Base-by-base conservation (phyloP, 352 stramenopile species). In the Thalassiosira livingstoniorum region DNA sequence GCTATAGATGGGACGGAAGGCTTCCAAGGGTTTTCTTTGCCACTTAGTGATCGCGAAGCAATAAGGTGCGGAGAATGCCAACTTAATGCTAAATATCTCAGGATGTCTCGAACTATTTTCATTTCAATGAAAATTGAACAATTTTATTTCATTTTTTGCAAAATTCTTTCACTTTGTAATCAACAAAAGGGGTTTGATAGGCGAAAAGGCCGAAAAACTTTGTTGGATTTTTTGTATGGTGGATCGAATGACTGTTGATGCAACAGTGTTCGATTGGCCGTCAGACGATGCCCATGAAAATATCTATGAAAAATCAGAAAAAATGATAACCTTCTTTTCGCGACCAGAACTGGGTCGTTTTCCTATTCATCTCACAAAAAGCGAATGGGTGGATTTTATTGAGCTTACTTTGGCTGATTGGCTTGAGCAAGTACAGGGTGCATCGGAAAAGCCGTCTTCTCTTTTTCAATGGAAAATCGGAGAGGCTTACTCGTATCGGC, bases 161-260 rank as follows among this genome's bases (percentile, higher is more conserved):
- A 53, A 23, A 47, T 51, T 37, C 5, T 21, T 21, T 31, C 47
- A 66, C 37, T 11, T 11, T 23, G 47, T 29, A 58, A 7, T 58
- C 42, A 51, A 10, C 10, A 51, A 74, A 51, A 84, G 80, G 57
- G 42, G 75, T 0, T 64, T 94, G 42, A 94, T 95, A 75, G 92
- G 92, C 15, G 35, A 82, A 53, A 82, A 88, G 45, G 81, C 92
- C 42, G 92, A 95, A 82, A 88, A 82, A 32, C 63, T 95, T 1
- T 89, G 83, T 64, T 95, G 86, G 83, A 85, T 91, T 11, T 95
- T 95, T 81, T 95, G 92, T 55, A 92, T 95, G 74, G 79, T 95
- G 13, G 92, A 95, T 83, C 80, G 92, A 63, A 82, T 74, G 29
- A 90, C 87, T 23, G 72, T 95, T 1, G 92, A 95, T 80, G 27